A percentile compares a stretch with the other conserved stretches of the same genome.
phyloP scores from a whole-genome alignment of 169 alveolate genomes.

The Plasmodium coatneyi region DNA sequence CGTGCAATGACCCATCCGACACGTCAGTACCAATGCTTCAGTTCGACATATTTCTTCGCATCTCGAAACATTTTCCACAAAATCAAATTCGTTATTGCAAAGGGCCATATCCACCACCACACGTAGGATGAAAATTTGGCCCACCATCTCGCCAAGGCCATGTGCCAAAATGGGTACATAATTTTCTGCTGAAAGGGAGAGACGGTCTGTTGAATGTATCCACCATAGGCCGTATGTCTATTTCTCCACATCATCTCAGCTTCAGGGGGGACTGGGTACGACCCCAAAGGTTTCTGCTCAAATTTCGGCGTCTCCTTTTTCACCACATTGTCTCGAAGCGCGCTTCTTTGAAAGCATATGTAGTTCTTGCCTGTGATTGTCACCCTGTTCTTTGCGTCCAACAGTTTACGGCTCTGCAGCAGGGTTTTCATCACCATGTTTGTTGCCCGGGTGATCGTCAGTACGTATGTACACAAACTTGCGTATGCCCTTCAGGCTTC shows the following conservation, averaged over 20 bases:
- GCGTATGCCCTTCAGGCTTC: background rate
- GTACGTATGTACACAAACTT: background rate
- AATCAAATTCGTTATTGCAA: conserved; percentile 73
- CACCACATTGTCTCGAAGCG: conserved; percentile 22
- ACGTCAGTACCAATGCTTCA: conserved; percentile 65
- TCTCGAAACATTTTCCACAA: conserved; percentile 74
- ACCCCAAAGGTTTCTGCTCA: conserved; percentile 87
- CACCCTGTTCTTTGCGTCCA: background rate
- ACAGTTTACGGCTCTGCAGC: background rate
- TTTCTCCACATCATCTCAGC: conserved; percentile 90
- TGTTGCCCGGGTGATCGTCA: background rate
- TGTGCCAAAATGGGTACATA: conserved; percentile 88
- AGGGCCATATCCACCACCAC: conserved; percentile 88
- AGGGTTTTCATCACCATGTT: conserved; percentile 8
- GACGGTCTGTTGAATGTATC: conserved; percentile 88
- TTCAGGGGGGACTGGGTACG: conserved; percentile 91
- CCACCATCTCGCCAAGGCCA: conserved; percentile 90
- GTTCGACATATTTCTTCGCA: conserved; percentile 58
- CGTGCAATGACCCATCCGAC: background rate
- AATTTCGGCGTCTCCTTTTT: conserved; percentile 83
- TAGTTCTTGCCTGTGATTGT: background rate
- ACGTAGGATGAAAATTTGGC: conserved; percentile 82
- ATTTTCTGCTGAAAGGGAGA: conserved; percentile 90
- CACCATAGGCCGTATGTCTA: conserved; percentile 88
- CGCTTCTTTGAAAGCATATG: conserved; percentile 50